Base-by-base conservation (phyloP, 139 green algal genomes). In the Coelastrella sp. region DNA sequence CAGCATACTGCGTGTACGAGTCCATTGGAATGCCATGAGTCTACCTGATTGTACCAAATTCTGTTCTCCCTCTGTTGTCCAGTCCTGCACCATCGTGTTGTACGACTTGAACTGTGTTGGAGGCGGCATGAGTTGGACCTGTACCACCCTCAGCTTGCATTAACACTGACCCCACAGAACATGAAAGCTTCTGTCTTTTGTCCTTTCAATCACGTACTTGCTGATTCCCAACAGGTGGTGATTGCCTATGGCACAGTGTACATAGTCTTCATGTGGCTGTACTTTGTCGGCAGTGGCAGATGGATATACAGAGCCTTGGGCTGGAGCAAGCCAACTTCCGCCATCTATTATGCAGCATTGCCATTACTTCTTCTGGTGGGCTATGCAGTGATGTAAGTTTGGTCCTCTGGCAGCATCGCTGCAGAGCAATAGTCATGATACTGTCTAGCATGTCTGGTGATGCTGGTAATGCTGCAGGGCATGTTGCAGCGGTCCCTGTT, bases 201-300 rank as follows among this genome's bases (percentile, higher is more conserved):
- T n/a, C 7, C 57, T 32, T 27, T 32, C 57, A n/a, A 19, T 66
- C 27, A 66, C 15, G 57, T 19, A 32, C 15, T n/a, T 6, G 17
- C 27, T 6, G 21, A 9, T 15, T 68, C 7, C 73, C 50, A 60
- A 35, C 38, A 83, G 76, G 76, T 83, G 21, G 37, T 72, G 11
- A 62, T 83, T 23, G 37, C 7, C 4, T 83, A 74, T 40, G 57
- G 76, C 25, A 43, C n/a, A 13, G 21, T 51, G 11, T 83, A 83
- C 35, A n/a, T 83, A 13, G n/a, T 59, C 2, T 83, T 83, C 57
- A 30, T 83, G 76, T 83, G 76, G 76, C 38, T 83, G 30, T 83
- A 74, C 57, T 25, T 43, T 21, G 64, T 35, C 41, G 76, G 38
- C 19, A 48, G 41, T 51, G 57, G 59, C 0, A 4, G 19, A 0